Evolutionary conservation across 176 grass and related monocot species (phyloP).

Genomic region (Oryza rufipogon): DNA sequence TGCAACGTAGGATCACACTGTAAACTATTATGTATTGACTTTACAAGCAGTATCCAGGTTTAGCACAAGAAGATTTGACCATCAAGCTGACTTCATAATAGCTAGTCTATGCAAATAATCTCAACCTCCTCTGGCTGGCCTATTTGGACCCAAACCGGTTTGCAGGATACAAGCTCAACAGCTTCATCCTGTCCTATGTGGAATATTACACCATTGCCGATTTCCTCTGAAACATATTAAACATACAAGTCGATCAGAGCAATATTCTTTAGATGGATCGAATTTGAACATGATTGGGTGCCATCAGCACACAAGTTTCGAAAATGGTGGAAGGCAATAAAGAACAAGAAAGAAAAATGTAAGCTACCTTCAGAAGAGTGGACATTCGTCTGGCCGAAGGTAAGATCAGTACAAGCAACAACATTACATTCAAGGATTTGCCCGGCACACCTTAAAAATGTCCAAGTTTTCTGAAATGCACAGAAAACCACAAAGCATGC

Average conservation of each 20-base stretch:
- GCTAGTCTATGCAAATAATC: constrained; percentile 16
- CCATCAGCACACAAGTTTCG: too few relatives aligned
- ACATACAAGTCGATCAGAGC: neutral
- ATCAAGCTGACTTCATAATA: constrained; percentile 2
- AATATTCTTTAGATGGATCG: too few relatives aligned
- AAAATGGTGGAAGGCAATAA: too few relatives aligned
- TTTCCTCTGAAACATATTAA: constrained; percentile 27
- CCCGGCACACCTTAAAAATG: constrained; percentile 20
- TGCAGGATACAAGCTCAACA: constrained; percentile 5
- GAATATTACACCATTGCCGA: neutral
- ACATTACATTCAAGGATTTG: constrained; percentile 6
- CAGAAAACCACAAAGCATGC: neutral
- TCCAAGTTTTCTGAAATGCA: constrained; percentile 31
- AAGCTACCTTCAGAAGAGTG: too few relatives aligned
- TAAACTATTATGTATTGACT: neutral
- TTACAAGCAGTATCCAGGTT: neutral
- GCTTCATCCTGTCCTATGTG: constrained; percentile 5
- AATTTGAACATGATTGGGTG: too few relatives aligned
- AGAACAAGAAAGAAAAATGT: too few relatives aligned
- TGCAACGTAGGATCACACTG: neutral
- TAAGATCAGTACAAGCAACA: constrained; percentile 14
- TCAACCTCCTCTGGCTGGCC: constrained; percentile 16
- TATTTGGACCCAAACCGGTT: constrained; percentile 30
- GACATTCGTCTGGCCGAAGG: neutral
- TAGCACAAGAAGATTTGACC: neutral